phyloP scores from a whole-genome alignment of 2,329 filamentous ascomycete genomes.

The Calonectria fujianensis region DNA sequence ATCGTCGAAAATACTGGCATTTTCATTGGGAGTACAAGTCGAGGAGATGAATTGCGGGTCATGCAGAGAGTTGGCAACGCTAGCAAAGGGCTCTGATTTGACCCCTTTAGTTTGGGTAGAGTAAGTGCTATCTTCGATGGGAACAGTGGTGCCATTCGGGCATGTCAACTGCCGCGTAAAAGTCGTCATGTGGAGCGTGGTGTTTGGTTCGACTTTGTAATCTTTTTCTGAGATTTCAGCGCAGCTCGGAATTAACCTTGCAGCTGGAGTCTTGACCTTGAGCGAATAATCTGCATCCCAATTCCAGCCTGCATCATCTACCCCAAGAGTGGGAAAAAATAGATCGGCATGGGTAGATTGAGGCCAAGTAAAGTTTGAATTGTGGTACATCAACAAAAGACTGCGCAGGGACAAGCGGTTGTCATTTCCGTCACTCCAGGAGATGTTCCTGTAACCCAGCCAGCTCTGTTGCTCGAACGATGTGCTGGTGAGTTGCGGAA shows the following conservation, averaged over 20 bases:
- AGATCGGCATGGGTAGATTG: neutral
- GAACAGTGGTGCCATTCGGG: neutral
- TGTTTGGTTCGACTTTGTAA: neutral
- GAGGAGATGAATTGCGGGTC: neutral
- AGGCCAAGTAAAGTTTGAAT: neutral
- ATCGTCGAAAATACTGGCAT: neutral
- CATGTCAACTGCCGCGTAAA: neutral
- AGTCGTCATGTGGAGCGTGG: neutral
- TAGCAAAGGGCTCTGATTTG: neutral
- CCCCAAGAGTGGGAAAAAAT: neutral
- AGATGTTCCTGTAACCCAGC: neutral
- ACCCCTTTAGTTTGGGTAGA: neutral
- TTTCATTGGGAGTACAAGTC: neutral
- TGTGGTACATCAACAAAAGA: neutral
- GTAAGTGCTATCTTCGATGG: neutral
- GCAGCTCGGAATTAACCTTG: neutral
- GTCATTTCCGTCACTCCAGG: neutral
- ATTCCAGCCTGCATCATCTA: neutral
- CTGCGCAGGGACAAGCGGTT: neutral
- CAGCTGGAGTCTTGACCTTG: neutral
- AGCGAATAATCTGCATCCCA: neutral
- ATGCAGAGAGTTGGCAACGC: neutral
- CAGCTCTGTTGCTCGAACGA: neutral
- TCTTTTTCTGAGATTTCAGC: neutral
- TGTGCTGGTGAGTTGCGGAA: neutral